phyloP scores from a whole-genome alignment of 2,329 filamentous ascomycete genomes.

The Fusarium austroafricanum region DNA sequence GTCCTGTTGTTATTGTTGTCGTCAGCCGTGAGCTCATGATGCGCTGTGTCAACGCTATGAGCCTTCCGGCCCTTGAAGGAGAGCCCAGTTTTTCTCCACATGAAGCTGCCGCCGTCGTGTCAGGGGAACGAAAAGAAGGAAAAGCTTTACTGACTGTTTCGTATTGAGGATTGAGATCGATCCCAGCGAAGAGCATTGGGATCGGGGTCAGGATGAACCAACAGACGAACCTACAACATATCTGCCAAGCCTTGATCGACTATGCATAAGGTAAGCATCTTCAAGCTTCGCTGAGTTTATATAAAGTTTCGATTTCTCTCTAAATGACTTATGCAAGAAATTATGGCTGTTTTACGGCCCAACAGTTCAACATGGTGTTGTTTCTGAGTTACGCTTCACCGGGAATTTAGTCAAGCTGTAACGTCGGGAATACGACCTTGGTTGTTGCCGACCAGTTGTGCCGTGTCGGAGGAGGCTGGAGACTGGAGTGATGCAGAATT shows the following conservation, averaged over 20 bases:
- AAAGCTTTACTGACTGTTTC: constrained; percentile 26
- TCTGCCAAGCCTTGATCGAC: not conserved
- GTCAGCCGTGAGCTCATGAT: constrained; percentile 32
- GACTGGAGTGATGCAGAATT: not conserved
- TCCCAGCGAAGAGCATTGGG: constrained; percentile 1
- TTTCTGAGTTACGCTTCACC: constrained; percentile 9
- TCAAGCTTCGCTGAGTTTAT: not conserved
- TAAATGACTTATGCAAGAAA: not conserved
- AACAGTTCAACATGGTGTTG: not conserved
- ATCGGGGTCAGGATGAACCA: not conserved
- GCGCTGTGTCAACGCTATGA: not conserved
- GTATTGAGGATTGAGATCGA: constrained; percentile 14
- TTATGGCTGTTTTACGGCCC: not conserved
- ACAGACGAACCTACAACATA: constrained; percentile 3
- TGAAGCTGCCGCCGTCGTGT: not conserved
- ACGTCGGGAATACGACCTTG: constrained; percentile 23
- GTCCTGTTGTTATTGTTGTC: constrained; percentile 17
- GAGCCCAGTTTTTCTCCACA: not conserved
- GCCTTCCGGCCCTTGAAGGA: not conserved
- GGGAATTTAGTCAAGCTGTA: constrained; percentile 9
- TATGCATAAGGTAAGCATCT: not conserved
- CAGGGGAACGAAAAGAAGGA: not conserved
- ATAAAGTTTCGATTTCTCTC: not conserved
- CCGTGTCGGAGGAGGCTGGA: not conserved
- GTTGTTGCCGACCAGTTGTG: not conserved